Conservation (phyloP, 148 eudicot genomes). For the Rhododendron ovatum region DNA sequence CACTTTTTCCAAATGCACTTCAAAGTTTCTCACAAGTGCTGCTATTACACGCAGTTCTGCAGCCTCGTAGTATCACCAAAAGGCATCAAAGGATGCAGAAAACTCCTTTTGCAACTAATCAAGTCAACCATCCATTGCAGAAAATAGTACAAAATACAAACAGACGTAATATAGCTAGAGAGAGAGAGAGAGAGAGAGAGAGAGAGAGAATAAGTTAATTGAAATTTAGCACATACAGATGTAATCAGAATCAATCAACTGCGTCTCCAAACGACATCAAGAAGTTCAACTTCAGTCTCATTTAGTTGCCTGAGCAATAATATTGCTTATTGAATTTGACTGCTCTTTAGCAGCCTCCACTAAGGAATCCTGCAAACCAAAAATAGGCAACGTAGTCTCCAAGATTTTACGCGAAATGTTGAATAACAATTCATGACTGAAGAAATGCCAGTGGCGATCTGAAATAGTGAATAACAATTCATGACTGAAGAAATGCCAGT, state of each 20-base stretch:
- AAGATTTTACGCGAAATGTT: background rate
- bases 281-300: conserved; percentile 19
- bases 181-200: no score
- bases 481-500: background rate
- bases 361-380: conserved; percentile 62
- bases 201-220: background rate
- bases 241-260: background rate
- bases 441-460: background rate
- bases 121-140: background rate
- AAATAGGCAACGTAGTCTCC: background rate
- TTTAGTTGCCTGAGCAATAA: conserved; percentile 84
- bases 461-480: background rate
- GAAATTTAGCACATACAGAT: background rate
- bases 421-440: background rate
- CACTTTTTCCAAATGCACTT: background rate
- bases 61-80: background rate
- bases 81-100: background rate
- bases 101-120: background rate
- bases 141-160: background rate
- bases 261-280: background rate
- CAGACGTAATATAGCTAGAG: background rate
- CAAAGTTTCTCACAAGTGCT: background rate
- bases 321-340: conserved; percentile 75
- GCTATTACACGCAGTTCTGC: background rate
- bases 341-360: conserved; percentile 90